These are phyloP conservation scores for Golovinomyces cichoracearum DNA, from an alignment of 2,329 filamentous ascomycete genomes.

Conservation along the genomic window DNA sequence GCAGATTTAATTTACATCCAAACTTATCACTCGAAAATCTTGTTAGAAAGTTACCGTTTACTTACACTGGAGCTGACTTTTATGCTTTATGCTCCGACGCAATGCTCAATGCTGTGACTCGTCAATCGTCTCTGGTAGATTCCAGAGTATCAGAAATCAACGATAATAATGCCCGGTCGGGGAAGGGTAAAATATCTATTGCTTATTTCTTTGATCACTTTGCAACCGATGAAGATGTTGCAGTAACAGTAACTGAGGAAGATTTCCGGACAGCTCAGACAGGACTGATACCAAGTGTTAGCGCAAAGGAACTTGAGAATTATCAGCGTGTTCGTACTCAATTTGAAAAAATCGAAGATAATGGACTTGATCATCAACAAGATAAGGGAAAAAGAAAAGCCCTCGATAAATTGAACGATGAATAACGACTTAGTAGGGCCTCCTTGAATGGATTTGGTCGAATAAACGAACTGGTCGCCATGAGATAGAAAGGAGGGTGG, in stretches of 20 bases:
- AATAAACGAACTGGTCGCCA: too few species aligned
- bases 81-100: slow-evolving; percentile 94
- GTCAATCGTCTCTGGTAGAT: slow-evolving; percentile 64
- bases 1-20: slow-evolving; percentile 61
- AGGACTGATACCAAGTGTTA: slow-evolving; percentile 84
- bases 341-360: slow-evolving; percentile 41
- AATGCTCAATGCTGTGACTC: slow-evolving; percentile 94
- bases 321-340: slow-evolving; percentile 61
- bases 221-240: slow-evolving; percentile 55
- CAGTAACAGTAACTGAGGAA: slow-evolving; percentile 66
- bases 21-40: slow-evolving; percentile 50
- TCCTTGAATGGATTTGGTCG: too few species aligned
- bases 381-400: not conserved
- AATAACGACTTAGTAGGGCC: too few species aligned
- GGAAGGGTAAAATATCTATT: slow-evolving; percentile 32
- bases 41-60: slow-evolving; percentile 60
- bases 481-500: too few species aligned
- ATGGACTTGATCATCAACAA: not conserved
- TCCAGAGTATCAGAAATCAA: slow-evolving; percentile 52
- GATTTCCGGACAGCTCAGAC: slow-evolving; percentile 62
- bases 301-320: slow-evolving; percentile 69
- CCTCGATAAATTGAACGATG: not conserved
- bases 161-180: slow-evolving; percentile 14
- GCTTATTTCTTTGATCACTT: slow-evolving; percentile 92
- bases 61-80: slow-evolving; percentile 90